Evolutionary conservation across 768 basidiomycete genomes (phyloP).

Genomic region (Lactarius vividus): DNA sequence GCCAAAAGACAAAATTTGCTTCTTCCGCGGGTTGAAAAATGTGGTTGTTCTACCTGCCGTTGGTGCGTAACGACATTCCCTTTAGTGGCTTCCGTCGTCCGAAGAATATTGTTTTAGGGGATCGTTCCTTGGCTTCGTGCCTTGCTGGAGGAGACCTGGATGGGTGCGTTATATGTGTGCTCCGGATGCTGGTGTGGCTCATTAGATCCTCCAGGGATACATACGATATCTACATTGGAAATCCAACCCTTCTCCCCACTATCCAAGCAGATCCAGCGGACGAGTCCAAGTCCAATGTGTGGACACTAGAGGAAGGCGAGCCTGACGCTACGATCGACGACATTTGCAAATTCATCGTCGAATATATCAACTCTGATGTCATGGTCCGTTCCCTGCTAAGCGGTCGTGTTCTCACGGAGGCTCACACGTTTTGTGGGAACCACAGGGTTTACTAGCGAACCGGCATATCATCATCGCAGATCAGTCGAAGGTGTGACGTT

Average conservation of each 20-base stretch:
- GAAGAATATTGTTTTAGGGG: slow-evolving; percentile 38
- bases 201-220: background rate
- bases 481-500: slow-evolving; percentile 57
- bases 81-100: background rate
- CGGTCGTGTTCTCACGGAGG: background rate
- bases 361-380: slow-evolving; percentile 82
- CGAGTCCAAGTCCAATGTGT: slow-evolving; percentile 23
- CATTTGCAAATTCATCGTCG: slow-evolving; percentile 76
- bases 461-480: slow-evolving; percentile 71
- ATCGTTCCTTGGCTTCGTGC: slow-evolving; percentile 62
- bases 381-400: slow-evolving; percentile 45
- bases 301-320: slow-evolving; percentile 29
- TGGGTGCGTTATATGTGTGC: slow-evolving; percentile 44
- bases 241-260: slow-evolving; percentile 54
- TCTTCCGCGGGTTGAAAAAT: slow-evolving; percentile 30
- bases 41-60: slow-evolving; percentile 30
- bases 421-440: background rate
- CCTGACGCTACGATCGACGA: slow-evolving; percentile 57
- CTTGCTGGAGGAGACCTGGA: slow-evolving; percentile 80
- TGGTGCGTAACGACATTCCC: background rate
- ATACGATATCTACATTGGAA: slow-evolving; percentile 10
- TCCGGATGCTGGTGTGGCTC: background rate
- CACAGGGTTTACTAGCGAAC: slow-evolving; percentile 65
- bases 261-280: slow-evolving; percentile 47
- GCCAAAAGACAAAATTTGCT: slow-evolving; percentile 26